Percentiles rank a stretch among this genome's conserved stretches.
Evolutionary conservation across 768 basidiomycete genomes (phyloP).

Genomic region (Suillus subaureus): DNA sequence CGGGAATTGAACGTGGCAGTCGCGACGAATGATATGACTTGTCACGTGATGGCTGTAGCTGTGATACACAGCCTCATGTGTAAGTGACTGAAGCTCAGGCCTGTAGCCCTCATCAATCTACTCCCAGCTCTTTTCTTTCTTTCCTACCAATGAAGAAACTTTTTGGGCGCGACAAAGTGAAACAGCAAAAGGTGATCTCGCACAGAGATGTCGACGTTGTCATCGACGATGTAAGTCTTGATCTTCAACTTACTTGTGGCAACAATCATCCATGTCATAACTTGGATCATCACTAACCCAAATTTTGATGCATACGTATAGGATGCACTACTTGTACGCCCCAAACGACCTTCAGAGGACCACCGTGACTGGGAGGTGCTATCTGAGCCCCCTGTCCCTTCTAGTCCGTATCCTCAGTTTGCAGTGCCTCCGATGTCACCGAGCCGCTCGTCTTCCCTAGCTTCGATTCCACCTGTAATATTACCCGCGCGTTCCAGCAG

Average conservation of each 20-base stretch:
- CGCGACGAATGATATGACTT: constrained; percentile 2
- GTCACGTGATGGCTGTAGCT: constrained; percentile 13
- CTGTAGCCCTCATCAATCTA: constrained; percentile 7
- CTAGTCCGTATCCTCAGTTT: constrained; percentile 18
- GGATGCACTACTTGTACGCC: neutral
- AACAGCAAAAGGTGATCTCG: constrained; percentile 34
- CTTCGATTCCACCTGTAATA: constrained; percentile 42
- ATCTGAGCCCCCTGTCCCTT: constrained; percentile 16
- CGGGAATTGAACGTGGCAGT: constrained; percentile 4
- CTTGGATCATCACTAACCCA: neutral
- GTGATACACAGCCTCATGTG: constrained; percentile 14
- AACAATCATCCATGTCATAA: neutral
- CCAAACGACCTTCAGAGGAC: neutral
- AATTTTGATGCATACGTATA: neutral
- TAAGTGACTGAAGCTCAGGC: constrained; percentile 5
- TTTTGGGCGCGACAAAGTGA: constrained; percentile 54
- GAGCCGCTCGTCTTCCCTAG: constrained; percentile 55
- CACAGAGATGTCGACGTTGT: constrained; percentile 26
- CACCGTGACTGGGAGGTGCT: constrained; percentile 9
- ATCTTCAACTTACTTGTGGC: neutral
- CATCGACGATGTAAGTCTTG: constrained; percentile 33
- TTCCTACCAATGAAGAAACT: constrained; percentile 56
- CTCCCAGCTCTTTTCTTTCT: neutral
- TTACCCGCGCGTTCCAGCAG: constrained; percentile 43
- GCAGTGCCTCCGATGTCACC: constrained; percentile 31